Evolutionary conservation across 73 alveolate genomes (phyloP), one percentile per base, ranked within the genome.

Genomic region (Effrenium voratum): DNA sequence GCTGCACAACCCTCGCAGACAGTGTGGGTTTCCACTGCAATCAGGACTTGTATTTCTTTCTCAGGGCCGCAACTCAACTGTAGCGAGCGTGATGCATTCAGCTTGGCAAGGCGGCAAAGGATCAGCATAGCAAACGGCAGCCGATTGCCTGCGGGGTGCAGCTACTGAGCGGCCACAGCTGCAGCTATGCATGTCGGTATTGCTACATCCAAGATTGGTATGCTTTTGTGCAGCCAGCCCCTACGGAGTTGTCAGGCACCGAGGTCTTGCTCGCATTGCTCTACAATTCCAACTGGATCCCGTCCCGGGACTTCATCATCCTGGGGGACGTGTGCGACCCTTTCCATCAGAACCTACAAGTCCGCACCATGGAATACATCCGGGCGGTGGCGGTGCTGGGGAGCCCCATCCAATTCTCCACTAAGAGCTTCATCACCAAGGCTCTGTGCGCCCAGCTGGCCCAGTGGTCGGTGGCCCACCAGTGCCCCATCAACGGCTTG

Each of bases 271-370:
- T 68, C 44, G 28, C 80, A 38, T n/a, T 68, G 38, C 80, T 76
- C 41, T 76, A 15, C 57, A 76, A 76, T 44, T 57, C 87, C n/a
- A 76, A 76, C 36, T 76, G 87, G 87, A 76, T 76, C 4, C 87
- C 87, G 2, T 76, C 87, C 16, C 87, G 87, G 55, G 87, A 76
- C 45, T 76, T 76, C 55, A 76, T 76, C 32, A 76, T 76, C 40
- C 44, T 68, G 80, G 80, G 80, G 40, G 80, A 68, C 41, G 80
- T 80, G 16, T 80, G 91, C 38, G 91, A 80, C n/a, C 91, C 91
- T 24, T 80, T 80, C 28, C 91, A 80, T 41, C 91, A 68, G 38
- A 80, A 80, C 70, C 36, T 80, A 70, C 70, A 47, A 46, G 91
- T 80, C 36, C 72, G 91, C 26, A 80, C 68, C 70, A 76, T 76